Evolutionary conservation across 192 early-diverging fungal genomes (phyloP), one percentile per base, ranked within the genome.

Genomic region (Gamsiella multidivaricata): DNA sequence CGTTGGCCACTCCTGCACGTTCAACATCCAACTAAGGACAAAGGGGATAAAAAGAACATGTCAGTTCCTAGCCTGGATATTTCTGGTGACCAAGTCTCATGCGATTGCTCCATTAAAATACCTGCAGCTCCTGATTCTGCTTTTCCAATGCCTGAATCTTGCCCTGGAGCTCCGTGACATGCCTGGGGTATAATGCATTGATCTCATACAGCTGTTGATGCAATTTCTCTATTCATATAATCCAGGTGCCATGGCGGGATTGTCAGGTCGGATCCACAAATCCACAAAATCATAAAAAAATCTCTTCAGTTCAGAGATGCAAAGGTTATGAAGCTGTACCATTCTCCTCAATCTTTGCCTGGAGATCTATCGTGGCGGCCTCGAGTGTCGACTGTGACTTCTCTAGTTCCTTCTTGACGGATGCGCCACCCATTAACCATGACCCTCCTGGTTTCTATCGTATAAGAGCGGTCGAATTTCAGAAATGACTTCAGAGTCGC

Each of bases 271-370:
- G n/a, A n/a, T n/a, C n/a, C n/a, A n/a, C n/a, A n/a, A n/a, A n/a
- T n/a, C n/a, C n/a, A n/a, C n/a, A n/a, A n/a, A n/a, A n/a, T n/a
- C n/a, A n/a, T n/a, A n/a, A n/a, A n/a, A n/a, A n/a, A n/a, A n/a
- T n/a, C n/a, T n/a, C n/a, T n/a, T n/a, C n/a, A n/a, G n/a, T n/a
- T n/a, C n/a, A n/a, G n/a, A n/a, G n/a, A n/a, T 50, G 9, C 9
- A 50, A 50, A 20, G 26, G 22, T 26, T 54, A 54, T 9, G 34
- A n/a, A 6, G 32, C 5, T 34, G 5, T 81, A 85, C 86, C 88
- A 79, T 89, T 89, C 63, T 89, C 88, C 29, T 87, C 80, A 42
- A 89, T 89, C 33, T 89, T 89, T 7, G 79, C 62, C 31, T 73
- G 62, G 14, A 89, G 54, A 23, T 89, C 88, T 32, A 78, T 62